phyloP scores from a whole-genome alignment of 2,329 filamentous ascomycete species.

The Rutstroemia sp. region DNA sequence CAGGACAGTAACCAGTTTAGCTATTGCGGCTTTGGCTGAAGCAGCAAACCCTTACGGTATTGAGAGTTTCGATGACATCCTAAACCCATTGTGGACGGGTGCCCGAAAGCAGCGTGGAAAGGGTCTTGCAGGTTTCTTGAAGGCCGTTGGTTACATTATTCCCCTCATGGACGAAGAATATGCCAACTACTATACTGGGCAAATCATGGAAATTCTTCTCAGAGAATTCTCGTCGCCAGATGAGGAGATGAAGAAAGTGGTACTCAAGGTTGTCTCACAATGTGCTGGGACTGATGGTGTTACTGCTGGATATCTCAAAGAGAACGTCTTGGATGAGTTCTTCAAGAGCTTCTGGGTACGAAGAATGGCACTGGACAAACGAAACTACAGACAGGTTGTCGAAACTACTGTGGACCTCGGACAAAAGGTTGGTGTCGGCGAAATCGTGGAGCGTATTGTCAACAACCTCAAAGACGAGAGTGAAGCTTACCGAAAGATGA shows the following conservation, averaged over 20 bases:
- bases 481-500: constrained; percentile 98
- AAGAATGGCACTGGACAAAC: constrained; percentile 92
- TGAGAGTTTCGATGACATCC: constrained; percentile 95
- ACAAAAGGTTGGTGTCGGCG: constrained; percentile 94
- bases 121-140: constrained; percentile 88
- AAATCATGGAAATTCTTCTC: constrained; percentile 97
- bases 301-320: constrained; percentile 88
- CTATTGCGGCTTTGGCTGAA: constrained; percentile 90
- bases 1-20: constrained; percentile 87
- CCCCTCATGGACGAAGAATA: constrained; percentile 99
- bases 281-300: constrained; percentile 93
- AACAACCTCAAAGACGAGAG: constrained; percentile 97
- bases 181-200: constrained; percentile 96
- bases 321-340: constrained; percentile 90
- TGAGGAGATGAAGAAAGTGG: constrained; percentile 99
- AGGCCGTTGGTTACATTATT: constrained; percentile 96
- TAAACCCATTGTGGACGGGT: constrained; percentile 95
- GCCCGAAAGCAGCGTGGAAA: constrained; percentile 95
- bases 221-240: constrained; percentile 95
- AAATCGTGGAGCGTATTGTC: constrained; percentile 90
- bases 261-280: constrained; percentile 93
- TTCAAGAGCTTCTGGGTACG: constrained; percentile 99
- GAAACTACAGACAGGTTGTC: constrained; percentile 96
- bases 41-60: constrained; percentile 98
- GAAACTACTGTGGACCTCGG: constrained; percentile 96